Conservation (phyloP, 2,329 filamentous ascomycete species). For the Lojkania enalia region DNA sequence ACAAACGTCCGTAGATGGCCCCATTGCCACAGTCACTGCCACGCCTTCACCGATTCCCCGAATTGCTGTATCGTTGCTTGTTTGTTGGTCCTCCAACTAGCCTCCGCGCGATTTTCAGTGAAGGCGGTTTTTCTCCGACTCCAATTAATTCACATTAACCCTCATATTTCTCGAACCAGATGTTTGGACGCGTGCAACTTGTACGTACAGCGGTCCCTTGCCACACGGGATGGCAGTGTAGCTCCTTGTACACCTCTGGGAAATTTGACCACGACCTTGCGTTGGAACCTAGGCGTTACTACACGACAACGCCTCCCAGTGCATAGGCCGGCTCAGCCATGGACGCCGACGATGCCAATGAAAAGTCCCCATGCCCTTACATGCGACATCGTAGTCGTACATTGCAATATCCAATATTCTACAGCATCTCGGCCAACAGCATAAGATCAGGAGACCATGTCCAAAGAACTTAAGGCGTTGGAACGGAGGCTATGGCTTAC, state of each 20-base stretch:
- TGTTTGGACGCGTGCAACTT: conserved; percentile 18
- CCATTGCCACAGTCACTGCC: not conserved
- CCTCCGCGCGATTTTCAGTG: not conserved
- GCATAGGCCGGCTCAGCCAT: too few species aligned
- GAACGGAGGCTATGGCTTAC: not conserved
- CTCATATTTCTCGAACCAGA: conserved; percentile 11
- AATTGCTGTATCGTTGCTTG: not conserved
- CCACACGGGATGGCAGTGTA: conserved; percentile 14
- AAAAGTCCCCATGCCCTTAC: conserved; percentile 10
- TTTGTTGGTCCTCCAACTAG: conserved; percentile 3
- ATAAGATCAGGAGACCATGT: too few species aligned
- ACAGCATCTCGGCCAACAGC: too few species aligned
- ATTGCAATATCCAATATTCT: conserved; percentile 8
- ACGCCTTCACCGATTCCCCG: not conserved
- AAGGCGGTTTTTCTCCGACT: not conserved
- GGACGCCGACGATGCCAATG: too few species aligned
- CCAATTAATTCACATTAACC: not conserved
- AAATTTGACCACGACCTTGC: conserved; percentile 13
- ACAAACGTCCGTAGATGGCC: too few species aligned
- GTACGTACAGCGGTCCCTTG: conserved; percentile 22
- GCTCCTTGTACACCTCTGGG: conserved; percentile 17
- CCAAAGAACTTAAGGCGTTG: not conserved
- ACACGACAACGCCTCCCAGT: too few species aligned
- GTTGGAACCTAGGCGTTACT: too few species aligned
- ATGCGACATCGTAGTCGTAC: conserved; percentile 6